phyloP scores from a whole-genome alignment of 2,329 filamentous ascomycete genomes.

The Beauveria sp. region DNA sequence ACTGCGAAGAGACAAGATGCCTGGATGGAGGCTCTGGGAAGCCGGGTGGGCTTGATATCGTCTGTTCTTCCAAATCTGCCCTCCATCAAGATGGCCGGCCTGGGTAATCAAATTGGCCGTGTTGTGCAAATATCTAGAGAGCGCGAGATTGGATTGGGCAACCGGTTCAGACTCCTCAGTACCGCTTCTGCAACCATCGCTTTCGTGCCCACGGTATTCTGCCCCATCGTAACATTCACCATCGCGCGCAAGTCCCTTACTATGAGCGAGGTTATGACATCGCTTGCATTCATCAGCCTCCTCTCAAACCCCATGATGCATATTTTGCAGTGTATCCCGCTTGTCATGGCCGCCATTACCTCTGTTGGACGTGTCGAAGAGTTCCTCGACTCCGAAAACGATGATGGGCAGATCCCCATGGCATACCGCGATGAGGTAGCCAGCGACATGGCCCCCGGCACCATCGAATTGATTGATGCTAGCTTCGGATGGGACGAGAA shows the following conservation, averaged over 20 bases:
- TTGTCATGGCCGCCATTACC: neutral
- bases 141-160: slow-evolving; percentile 16
- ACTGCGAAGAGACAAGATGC: slow-evolving; percentile 19
- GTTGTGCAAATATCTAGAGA: slow-evolving; percentile 13
- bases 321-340: slow-evolving; percentile 6
- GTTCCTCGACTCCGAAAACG: neutral
- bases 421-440: neutral
- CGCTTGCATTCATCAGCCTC: slow-evolving; percentile 22
- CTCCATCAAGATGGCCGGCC: slow-evolving; percentile 21
- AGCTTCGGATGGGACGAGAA: neutral
- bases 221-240: slow-evolving; percentile 26
- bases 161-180: slow-evolving; percentile 17
- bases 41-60: slow-evolving; percentile 18
- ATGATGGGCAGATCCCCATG: neutral
- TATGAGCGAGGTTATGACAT: slow-evolving; percentile 22
- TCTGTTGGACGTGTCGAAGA: neutral
- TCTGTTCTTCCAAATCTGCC: slow-evolving; percentile 21
- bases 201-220: slow-evolving; percentile 24
- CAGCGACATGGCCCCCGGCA: neutral
- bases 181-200: slow-evolving; percentile 20
- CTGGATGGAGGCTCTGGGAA: slow-evolving; percentile 23
- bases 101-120: slow-evolving; percentile 17
- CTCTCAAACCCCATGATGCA: slow-evolving; percentile 18
- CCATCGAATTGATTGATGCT: neutral
- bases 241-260: slow-evolving; percentile 17